These are phyloP conservation scores for Scheffersomyces insectosa DNA, from an alignment of 1,139 yeast genomes.

Conservation along the genomic window DNA sequence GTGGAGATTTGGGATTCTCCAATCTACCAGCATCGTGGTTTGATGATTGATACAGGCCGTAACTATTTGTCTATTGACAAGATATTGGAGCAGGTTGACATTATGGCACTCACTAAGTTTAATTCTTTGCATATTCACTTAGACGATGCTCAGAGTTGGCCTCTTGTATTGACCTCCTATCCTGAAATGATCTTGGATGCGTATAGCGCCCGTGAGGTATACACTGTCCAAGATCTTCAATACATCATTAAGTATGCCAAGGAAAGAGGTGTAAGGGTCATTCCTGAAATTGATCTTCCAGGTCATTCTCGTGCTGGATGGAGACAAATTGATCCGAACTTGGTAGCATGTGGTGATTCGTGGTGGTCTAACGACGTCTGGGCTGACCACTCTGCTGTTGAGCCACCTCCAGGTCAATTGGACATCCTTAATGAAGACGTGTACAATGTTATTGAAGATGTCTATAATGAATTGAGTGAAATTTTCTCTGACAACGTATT, in stretches of 20 bases:
- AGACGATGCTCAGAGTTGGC: constrained; percentile 50
- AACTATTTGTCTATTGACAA: constrained; percentile 35
- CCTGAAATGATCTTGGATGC: constrained; percentile 50
- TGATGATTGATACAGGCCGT: constrained; percentile 46
- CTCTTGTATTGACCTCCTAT: constrained; percentile 32
- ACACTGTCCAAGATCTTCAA: constrained; percentile 32
- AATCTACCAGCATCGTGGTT: constrained; percentile 43
- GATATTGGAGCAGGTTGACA: constrained; percentile 40
- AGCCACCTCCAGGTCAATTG: constrained; percentile 51
- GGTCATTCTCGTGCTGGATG: constrained; percentile 52
- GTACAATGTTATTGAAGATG: constrained; percentile 33
- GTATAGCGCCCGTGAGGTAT: constrained; percentile 36
- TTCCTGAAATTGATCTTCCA: constrained; percentile 52
- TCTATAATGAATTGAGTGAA: constrained; percentile 37
- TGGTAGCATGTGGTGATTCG: constrained; percentile 36
- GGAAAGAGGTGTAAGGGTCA: constrained; percentile 42
- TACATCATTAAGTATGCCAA: constrained; percentile 36
- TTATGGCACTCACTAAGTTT: constrained; percentile 43
- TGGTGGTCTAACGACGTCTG: constrained; percentile 33
- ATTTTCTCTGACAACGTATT: constrained; percentile 40
- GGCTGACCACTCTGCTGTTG: constrained; percentile 34
- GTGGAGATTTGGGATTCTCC: constrained; percentile 42
- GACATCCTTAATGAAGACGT: constrained; percentile 38
- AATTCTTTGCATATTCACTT: constrained; percentile 51
- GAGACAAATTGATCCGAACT: constrained; percentile 32